Evolutionary conservation across 495 filamentous ascomycete species (phyloP).

Genomic region (Penicillium longicatenatum): DNA sequence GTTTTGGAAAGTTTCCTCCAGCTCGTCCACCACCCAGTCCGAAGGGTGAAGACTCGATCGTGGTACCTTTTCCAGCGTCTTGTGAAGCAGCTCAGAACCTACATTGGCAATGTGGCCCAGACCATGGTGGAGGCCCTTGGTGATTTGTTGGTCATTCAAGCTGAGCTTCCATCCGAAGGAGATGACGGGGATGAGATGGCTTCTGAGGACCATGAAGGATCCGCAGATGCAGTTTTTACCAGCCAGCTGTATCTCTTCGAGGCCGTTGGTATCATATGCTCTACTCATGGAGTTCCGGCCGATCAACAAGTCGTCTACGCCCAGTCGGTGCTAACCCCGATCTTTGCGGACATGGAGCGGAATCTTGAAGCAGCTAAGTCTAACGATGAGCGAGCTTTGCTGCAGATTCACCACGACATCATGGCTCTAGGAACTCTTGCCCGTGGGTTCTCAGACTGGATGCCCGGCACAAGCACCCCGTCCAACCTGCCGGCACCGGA

Average conservation of each 20-base stretch:
- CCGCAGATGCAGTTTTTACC: slow-evolving; percentile 83
- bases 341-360: slow-evolving; percentile 82
- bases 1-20: slow-evolving; percentile 92
- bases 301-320: slow-evolving; percentile 84
- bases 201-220: slow-evolving; percentile 85
- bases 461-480: slow-evolving; percentile 59
- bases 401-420: slow-evolving; percentile 94
- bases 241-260: slow-evolving; percentile 94
- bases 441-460: slow-evolving; percentile 86
- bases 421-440: slow-evolving; percentile 94
- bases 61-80: slow-evolving; percentile 97
- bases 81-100: slow-evolving; percentile 80
- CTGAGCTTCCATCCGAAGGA: slow-evolving; percentile 76
- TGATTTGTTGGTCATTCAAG: slow-evolving; percentile 87
- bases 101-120: slow-evolving; percentile 85
- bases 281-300: slow-evolving; percentile 67
- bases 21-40: slow-evolving; percentile 81
- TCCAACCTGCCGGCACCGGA: slow-evolving; percentile 57
- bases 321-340: slow-evolving; percentile 79
- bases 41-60: slow-evolving; percentile 81
- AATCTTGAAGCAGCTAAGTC: slow-evolving; percentile 72
- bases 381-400: slow-evolving; percentile 74
- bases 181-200: slow-evolving; percentile 86
- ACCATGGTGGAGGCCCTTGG: slow-evolving; percentile 86
- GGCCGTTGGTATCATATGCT: slow-evolving; percentile 87